phyloP scores from a whole-genome alignment of 805 yeast genomes.

The Wickerhamiella parazyma region DNA sequence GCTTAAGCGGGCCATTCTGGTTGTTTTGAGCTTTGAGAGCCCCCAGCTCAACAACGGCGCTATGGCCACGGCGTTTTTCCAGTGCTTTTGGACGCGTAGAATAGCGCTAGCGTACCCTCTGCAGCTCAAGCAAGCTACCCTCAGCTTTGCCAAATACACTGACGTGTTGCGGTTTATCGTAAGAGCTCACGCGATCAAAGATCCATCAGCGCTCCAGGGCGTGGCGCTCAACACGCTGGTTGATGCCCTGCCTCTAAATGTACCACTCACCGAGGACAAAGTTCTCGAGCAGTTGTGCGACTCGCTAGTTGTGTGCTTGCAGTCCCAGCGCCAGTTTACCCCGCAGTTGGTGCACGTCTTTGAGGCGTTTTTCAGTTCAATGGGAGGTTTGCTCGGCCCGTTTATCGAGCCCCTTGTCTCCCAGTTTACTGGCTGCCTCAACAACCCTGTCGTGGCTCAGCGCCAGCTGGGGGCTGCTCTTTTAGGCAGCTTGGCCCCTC shows the following conservation, averaged over 20 bases:
- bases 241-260: constrained; percentile 37
- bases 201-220: constrained; percentile 48
- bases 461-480: constrained; percentile 80
- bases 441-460: constrained; percentile 54
- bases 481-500: constrained; percentile 47
- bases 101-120: constrained; percentile 42
- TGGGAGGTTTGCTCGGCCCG: constrained; percentile 54
- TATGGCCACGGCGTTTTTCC: constrained; percentile 49
- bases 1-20: constrained; percentile 60
- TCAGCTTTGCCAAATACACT: constrained; percentile 44
- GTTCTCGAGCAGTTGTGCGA: constrained; percentile 51
- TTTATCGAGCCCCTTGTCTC: constrained; percentile 61
- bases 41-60: constrained; percentile 37
- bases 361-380: constrained; percentile 45
- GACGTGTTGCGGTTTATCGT: constrained; percentile 45
- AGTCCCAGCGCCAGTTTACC: constrained; percentile 56
- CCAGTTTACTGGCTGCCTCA: constrained; percentile 56
- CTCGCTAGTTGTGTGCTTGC: constrained; percentile 65
- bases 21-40: constrained; percentile 49
- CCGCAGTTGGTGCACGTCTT: constrained; percentile 45
- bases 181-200: constrained; percentile 41
- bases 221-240: constrained; percentile 11
- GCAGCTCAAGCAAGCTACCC: constrained; percentile 56
- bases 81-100: constrained; percentile 70
- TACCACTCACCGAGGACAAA: constrained; percentile 30